A percentile compares a stretch with the other conserved stretches of the same genome.
phyloP scores from a whole-genome alignment of 2,329 filamentous ascomycete species.

The Phialemonium atrogriseum region DNA sequence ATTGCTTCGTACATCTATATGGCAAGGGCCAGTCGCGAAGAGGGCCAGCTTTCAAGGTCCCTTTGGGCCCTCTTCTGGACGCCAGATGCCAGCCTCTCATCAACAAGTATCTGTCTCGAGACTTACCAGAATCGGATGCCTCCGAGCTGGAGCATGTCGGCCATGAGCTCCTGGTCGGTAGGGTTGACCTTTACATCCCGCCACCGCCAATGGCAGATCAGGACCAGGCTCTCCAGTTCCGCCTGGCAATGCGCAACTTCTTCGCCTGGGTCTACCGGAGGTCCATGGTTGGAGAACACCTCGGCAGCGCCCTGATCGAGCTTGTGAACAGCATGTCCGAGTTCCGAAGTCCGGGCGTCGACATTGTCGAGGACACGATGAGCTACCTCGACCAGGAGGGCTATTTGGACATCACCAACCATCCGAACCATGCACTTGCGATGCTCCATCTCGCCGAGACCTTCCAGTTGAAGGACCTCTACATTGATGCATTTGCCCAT shows the following conservation, averaged over 20 bases:
- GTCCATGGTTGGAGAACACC: slow-evolving; percentile 57
- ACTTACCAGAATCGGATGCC: slow-evolving; percentile 14
- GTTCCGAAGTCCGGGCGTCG: slow-evolving; percentile 43
- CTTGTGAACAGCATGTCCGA: slow-evolving; percentile 59
- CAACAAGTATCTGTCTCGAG: slow-evolving; percentile 35
- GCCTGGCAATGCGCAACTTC: slow-evolving; percentile 65
- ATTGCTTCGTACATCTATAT: slow-evolving; percentile 64
- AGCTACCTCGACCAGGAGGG: slow-evolving; percentile 61
- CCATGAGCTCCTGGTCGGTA: slow-evolving; percentile 14
- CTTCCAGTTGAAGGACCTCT: slow-evolving; percentile 55
- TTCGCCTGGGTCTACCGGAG: slow-evolving; percentile 62
- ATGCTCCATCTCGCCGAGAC: slow-evolving; percentile 60
- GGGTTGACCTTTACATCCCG: slow-evolving; percentile 61
- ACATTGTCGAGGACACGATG: slow-evolving; percentile 54
- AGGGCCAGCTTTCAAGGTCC: slow-evolving; percentile 60
- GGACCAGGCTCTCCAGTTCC: slow-evolving; percentile 50
- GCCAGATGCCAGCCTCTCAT: slow-evolving; percentile 54
- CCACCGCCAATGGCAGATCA: slow-evolving; percentile 45
- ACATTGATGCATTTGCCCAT: slow-evolving; percentile 67
- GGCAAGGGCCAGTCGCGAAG: slow-evolving; percentile 54
- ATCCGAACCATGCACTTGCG: slow-evolving; percentile 60
- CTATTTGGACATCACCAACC: slow-evolving; percentile 58
- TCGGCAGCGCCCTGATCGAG: slow-evolving; percentile 55
- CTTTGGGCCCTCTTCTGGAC: slow-evolving; percentile 47
- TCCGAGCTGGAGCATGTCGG: slow-evolving; percentile 3